Conservation (phyloP, 2,329 filamentous ascomycete species). For the Orbilia blumenaviensis region DNA sequence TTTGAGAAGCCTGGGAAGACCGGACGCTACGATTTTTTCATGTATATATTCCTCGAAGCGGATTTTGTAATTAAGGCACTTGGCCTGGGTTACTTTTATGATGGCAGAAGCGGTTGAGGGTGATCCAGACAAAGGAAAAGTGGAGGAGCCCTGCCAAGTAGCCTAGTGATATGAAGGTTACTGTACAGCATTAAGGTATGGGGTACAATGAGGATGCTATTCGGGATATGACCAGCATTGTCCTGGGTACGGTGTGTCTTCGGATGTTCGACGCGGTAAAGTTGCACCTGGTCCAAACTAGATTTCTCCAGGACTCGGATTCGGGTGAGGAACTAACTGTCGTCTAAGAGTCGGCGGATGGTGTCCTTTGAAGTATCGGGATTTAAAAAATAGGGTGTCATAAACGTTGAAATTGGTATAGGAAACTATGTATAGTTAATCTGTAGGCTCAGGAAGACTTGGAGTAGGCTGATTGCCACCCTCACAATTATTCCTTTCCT, state of each 20-base stretch:
- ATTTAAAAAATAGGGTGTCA: neutral
- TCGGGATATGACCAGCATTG: constrained; percentile 43
- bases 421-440: too few species aligned
- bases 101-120: neutral
- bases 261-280: neutral
- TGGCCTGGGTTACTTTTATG: constrained; percentile 10
- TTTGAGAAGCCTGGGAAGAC: neutral
- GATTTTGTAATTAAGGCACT: constrained; percentile 15
- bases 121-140: constrained; percentile 49
- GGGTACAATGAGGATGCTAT: neutral
- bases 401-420: neutral
- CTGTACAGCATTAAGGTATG: neutral
- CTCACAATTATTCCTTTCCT: neutral
- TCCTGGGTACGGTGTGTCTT: constrained; percentile 19
- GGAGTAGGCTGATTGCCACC: too few species aligned
- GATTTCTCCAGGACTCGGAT: neutral
- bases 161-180: neutral
- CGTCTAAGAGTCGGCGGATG: neutral
- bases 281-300: neutral
- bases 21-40: constrained; percentile 18
- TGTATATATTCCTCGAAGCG: constrained; percentile 23
- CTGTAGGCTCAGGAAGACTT: too few species aligned
- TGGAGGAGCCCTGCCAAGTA: neutral
- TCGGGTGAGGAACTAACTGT: neutral
- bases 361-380: neutral